Percentiles rank a stretch among this genome's conserved stretches.
Conservation (phyloP, 768 basidiomycete genomes). For the Cystobasidium ongulense region DNA sequence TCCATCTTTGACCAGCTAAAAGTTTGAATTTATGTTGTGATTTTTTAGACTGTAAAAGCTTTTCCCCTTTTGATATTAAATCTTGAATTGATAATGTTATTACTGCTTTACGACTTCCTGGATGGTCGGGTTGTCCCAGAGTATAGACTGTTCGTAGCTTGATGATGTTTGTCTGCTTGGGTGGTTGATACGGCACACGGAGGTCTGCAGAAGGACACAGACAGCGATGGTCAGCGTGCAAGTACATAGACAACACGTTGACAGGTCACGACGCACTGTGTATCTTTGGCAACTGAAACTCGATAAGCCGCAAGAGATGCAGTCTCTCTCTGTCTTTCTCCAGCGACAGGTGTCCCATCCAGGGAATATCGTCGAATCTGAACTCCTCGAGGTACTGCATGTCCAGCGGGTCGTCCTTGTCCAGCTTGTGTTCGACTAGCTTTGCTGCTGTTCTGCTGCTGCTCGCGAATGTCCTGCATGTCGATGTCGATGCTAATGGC, state of each 20-base stretch:
- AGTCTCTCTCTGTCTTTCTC: constrained; percentile 19
- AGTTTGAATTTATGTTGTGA: constrained; percentile 79
- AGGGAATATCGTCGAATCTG: constrained; percentile 18
- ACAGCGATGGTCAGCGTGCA: background rate
- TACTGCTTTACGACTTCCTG: constrained; percentile 23
- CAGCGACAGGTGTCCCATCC: background rate
- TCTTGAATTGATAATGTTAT: background rate
- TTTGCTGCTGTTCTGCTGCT: background rate
- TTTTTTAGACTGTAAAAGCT: constrained; percentile 42
- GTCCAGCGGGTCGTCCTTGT: constrained; percentile 2
- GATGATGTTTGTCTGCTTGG: background rate
- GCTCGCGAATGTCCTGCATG: background rate
- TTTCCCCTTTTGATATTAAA: background rate
- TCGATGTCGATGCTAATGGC: background rate
- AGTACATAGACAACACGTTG: background rate
- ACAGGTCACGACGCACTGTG: background rate
- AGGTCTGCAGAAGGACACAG: background rate
- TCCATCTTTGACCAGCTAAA: constrained; percentile 81
- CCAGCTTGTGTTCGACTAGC: constrained; percentile 1
- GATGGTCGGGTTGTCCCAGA: background rate
- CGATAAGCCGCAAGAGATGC: constrained; percentile 18
- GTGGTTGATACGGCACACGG: constrained; percentile 3
- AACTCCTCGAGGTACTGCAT: constrained; percentile 27
- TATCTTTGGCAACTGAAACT: constrained; percentile 27
- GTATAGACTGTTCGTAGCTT: background rate